Conservation (phyloP, 2,329 filamentous ascomycete genomes). For the Hymenoscyphus scutula region DNA sequence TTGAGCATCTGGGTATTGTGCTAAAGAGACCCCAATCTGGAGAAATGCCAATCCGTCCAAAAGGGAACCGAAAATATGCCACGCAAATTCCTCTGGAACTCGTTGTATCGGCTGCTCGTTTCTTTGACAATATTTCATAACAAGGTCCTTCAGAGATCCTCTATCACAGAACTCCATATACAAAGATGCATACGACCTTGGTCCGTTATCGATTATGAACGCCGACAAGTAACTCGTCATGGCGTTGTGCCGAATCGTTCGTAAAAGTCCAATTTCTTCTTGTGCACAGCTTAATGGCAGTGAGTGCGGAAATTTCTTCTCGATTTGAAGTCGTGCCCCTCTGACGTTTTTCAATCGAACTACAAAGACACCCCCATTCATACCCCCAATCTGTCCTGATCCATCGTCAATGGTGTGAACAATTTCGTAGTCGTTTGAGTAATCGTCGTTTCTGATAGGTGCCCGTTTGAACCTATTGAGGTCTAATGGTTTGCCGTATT, state of each 20-base stretch:
- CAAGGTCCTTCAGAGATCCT: conserved; percentile 29
- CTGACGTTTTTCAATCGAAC: conserved; percentile 17
- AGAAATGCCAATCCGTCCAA: conserved; percentile 32
- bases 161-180: conserved; percentile 34
- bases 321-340: neutral
- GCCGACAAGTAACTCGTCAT: conserved; percentile 25
- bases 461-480: conserved; percentile 4
- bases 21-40: conserved; percentile 19
- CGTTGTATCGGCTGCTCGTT: neutral
- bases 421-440: conserved; percentile 25
- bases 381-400: conserved; percentile 26
- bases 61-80: conserved; percentile 32
- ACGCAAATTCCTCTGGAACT: conserved; percentile 30
- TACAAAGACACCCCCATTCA: conserved; percentile 27
- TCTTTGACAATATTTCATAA: conserved; percentile 19
- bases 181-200: conserved; percentile 20
- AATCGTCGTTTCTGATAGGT: conserved; percentile 14
- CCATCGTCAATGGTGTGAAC: conserved; percentile 29
- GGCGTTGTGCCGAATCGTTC: conserved; percentile 5
- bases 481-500: conserved; percentile 6
- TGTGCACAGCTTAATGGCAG: neutral
- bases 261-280: neutral
- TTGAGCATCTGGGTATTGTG: conserved; percentile 10
- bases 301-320: conserved; percentile 20
- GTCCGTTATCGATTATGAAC: conserved; percentile 20